Conservation (phyloP, 2,329 filamentous ascomycete species). For the Cladosporium velox region DNA sequence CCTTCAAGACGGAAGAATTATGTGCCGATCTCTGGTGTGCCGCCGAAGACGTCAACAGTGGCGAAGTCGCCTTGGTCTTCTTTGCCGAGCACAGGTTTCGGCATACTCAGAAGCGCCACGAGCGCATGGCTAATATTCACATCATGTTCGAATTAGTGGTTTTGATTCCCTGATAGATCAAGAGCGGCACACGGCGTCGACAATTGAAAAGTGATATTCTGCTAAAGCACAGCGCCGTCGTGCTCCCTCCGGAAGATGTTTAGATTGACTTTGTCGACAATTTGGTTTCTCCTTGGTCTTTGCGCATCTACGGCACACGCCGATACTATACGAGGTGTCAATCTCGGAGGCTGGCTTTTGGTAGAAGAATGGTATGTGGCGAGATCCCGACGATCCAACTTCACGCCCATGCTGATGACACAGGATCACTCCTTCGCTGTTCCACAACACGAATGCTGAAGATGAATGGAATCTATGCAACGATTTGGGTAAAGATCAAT, state of each 20-base stretch:
- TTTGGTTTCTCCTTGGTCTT: neutral
- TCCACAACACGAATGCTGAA: constrained; percentile 32
- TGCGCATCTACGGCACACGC: neutral
- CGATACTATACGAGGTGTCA: constrained; percentile 54
- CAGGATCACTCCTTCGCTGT: constrained; percentile 62
- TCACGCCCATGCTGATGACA: constrained; percentile 11
- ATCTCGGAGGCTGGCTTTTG: constrained; percentile 54
- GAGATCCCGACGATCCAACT: too few relatives aligned
- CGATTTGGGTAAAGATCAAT: constrained; percentile 27
- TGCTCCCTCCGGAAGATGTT: neutral
- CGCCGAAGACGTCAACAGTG: constrained; percentile 19
- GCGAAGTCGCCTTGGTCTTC: constrained; percentile 15
- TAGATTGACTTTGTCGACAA: neutral
- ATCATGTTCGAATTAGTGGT: neutral
- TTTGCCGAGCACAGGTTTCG: neutral
- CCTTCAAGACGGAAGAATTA: neutral
- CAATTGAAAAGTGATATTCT: neutral
- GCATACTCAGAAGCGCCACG: neutral
- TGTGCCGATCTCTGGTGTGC: constrained; percentile 5
- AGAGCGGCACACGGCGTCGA: neutral
- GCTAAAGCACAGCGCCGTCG: neutral
- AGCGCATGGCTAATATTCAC: neutral
- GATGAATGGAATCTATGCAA: constrained; percentile 33
- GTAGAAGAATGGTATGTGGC: constrained; percentile 37
- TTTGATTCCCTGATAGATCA: neutral